phyloP scores from a whole-genome alignment of 306 rosid species.

The Prunus campanulata region DNA sequence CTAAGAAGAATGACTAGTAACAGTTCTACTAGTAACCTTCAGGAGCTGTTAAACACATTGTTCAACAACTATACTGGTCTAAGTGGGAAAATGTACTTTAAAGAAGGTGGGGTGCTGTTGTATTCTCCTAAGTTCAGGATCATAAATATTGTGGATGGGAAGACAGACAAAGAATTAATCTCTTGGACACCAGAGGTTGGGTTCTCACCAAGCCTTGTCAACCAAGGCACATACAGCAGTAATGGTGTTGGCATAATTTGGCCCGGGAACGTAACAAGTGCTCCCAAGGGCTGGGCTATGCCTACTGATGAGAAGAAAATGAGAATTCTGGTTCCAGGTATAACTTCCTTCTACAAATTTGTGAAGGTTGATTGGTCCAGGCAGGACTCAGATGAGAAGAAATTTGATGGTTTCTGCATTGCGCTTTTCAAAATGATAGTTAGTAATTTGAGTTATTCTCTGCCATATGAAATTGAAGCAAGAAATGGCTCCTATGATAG shows the following conservation, averaged over 20 bases:
- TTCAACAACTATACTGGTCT: constrained; percentile 45
- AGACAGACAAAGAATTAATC: constrained; percentile 44
- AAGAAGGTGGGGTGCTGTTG: constrained; percentile 31
- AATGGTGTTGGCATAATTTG: constrained; percentile 39
- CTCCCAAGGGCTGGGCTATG: constrained; percentile 58
- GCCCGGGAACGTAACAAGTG: constrained; percentile 39
- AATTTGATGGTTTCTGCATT: constrained; percentile 54
- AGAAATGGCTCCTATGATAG: constrained; percentile 24
- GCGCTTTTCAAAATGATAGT: constrained; percentile 29
- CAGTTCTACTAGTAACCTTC: constrained; percentile 25
- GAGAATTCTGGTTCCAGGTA: constrained; percentile 49
- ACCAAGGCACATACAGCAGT: neutral
- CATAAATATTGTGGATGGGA: constrained; percentile 48
- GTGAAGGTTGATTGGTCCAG: constrained; percentile 36
- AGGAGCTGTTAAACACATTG: constrained; percentile 21
- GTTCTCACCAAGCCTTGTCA: constrained; percentile 12
- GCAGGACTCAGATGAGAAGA: neutral
- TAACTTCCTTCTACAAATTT: constrained; percentile 48
- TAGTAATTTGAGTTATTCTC: constrained; percentile 31
- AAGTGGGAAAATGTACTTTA: constrained; percentile 54
- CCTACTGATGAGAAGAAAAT: constrained; percentile 39
- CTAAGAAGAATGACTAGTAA: constrained; percentile 23
- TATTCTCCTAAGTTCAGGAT: constrained; percentile 38
- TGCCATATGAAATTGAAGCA: constrained; percentile 33
- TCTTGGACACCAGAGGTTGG: constrained; percentile 47